phyloP scores from a whole-genome alignment of 1,284 basidiomycete species.

The Mycena citricolor region DNA sequence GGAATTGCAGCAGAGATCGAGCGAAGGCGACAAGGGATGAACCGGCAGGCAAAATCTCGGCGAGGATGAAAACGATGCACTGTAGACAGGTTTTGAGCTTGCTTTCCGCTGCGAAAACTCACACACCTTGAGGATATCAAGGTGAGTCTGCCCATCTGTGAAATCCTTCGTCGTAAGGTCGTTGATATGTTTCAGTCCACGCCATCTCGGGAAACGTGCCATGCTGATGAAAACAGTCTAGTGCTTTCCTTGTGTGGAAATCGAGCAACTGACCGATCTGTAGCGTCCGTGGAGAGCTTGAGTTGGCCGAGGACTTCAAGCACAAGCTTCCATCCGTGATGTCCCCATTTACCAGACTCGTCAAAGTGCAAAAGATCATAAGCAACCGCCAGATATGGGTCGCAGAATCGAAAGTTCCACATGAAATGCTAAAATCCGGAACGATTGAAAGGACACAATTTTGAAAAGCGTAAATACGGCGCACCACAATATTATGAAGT shows the following conservation, averaged over 20 bases:
- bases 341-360: constrained; percentile 25
- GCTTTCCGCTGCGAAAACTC: not conserved
- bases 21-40: constrained; percentile 9
- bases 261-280: not conserved
- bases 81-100: constrained; percentile 1
- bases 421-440: constrained; percentile 18
- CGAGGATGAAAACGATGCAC: constrained; percentile 6
- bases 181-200: constrained; percentile 11
- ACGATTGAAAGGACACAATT: constrained; percentile 1
- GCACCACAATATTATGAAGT: constrained; percentile 29
- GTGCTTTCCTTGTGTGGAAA: not conserved
- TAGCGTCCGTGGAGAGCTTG: not conserved
- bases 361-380: constrained; percentile 27
- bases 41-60: constrained; percentile 6
- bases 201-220: constrained; percentile 13
- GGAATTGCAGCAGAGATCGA: constrained; percentile 9
- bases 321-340: constrained; percentile 25
- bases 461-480: not conserved
- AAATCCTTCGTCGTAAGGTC: constrained; percentile 10
- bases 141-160: constrained; percentile 14
- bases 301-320: not conserved
- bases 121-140: constrained; percentile 16
- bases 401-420: constrained; percentile 21
- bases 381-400: constrained; percentile 20
- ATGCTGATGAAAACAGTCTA: constrained; percentile 3